Percentiles rank a stretch among this genome's conserved stretches.
Conservation (phyloP, 2,329 filamentous ascomycete genomes). For the Ceratocystis colombiana region DNA sequence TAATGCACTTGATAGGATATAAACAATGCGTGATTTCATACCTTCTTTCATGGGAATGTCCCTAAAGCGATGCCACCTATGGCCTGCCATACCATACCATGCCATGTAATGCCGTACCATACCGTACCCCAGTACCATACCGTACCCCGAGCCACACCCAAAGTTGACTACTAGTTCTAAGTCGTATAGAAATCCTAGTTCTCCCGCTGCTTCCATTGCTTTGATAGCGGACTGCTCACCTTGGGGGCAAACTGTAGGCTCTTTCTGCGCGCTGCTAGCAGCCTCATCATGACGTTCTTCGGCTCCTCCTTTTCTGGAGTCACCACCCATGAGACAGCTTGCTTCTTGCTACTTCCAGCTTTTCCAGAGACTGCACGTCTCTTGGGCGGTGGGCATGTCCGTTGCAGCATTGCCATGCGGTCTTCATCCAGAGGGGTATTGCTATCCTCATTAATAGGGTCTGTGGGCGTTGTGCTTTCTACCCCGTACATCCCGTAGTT, state of each 20-base stretch:
- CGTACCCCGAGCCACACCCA: no score
- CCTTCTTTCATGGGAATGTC: slow-evolving; percentile 5
- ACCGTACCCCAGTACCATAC: no score
- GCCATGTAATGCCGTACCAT: no score
- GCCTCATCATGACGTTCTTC: slow-evolving; percentile 46
- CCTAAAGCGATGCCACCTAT: no score
- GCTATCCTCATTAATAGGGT: slow-evolving; percentile 37
- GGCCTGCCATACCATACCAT: no score
- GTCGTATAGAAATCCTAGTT: background rate
- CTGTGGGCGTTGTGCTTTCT: slow-evolving; percentile 23
- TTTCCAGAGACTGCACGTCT: slow-evolving; percentile 1
- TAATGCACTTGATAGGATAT: slow-evolving; percentile 7
- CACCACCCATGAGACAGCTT: slow-evolving; percentile 33
- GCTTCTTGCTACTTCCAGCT: slow-evolving; percentile 27
- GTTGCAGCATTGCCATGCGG: slow-evolving; percentile 32
- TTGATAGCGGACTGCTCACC: slow-evolving; percentile 60
- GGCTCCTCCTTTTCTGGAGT: slow-evolving; percentile 44
- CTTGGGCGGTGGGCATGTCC: slow-evolving; percentile 33
- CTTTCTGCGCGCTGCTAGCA: slow-evolving; percentile 65
- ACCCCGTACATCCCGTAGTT: slow-evolving; percentile 30
- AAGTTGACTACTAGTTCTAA: no score
- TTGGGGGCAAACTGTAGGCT: slow-evolving; percentile 69
- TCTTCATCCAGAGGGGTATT: slow-evolving; percentile 34
- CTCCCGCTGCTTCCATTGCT: slow-evolving; percentile 38
- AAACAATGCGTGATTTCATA: slow-evolving; percentile 13